These are phyloP conservation scores for rapeseed (Brassica napus) DNA, from an alignment of 345 rosid genomes.

Conservation along the genomic window DNA sequence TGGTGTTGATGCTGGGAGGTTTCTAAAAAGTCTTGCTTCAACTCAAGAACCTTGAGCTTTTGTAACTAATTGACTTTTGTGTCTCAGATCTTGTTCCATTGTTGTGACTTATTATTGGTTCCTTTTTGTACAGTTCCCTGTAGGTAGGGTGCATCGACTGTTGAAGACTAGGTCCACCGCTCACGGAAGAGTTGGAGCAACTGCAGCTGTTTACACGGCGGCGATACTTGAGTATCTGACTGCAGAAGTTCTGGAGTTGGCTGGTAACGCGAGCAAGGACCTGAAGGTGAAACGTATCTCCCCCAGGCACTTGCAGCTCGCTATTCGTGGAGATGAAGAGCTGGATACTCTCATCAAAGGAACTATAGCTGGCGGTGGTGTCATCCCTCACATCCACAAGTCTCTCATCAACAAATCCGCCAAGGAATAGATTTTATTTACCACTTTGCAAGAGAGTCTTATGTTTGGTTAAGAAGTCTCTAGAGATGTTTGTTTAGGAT, in stretches of 20 bases:
- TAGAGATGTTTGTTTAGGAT: slow-evolving; percentile 35
- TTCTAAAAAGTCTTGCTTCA: too few species aligned
- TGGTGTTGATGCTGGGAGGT: too few species aligned
- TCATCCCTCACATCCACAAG: slow-evolving; percentile 76
- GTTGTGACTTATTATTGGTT: background rate
- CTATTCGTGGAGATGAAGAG: slow-evolving; percentile 71
- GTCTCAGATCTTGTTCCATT: background rate
- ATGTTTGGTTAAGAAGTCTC: slow-evolving; percentile 28
- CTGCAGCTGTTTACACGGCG: slow-evolving; percentile 71
- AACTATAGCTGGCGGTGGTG: slow-evolving; percentile 75
- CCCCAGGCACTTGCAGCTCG: slow-evolving; percentile 73
- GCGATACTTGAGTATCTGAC: slow-evolving; percentile 68
- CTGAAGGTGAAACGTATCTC: slow-evolving; percentile 74
- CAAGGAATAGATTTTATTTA: slow-evolving; percentile 46
- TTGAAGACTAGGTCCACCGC: slow-evolving; percentile 62
- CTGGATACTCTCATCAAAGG: slow-evolving; percentile 72
- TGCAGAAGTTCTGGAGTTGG: slow-evolving; percentile 69
- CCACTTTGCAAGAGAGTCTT: background rate
- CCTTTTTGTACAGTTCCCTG: slow-evolving; percentile 54
- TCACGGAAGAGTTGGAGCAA: slow-evolving; percentile 74
- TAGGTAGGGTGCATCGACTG: slow-evolving; percentile 68
- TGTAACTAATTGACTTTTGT: background rate
- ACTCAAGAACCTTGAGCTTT: too few species aligned
- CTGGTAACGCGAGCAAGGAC: slow-evolving; percentile 75
- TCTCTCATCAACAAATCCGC: slow-evolving; percentile 71